Evolutionary conservation across 805 yeast genomes (phyloP).

Genomic region (Lipomyces orientalis): DNA sequence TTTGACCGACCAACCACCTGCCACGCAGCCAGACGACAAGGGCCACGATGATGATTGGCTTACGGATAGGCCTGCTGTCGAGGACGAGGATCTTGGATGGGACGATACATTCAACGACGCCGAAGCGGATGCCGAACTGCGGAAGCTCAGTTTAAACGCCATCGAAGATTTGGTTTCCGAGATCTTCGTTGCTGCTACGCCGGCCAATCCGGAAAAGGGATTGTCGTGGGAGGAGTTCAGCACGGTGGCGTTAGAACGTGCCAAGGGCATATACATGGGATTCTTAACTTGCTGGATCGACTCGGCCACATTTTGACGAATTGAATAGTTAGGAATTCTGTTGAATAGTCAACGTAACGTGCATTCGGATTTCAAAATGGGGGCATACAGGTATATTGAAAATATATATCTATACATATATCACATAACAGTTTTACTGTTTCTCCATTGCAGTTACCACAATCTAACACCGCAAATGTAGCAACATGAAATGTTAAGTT

Average conservation of each 20-base stretch:
- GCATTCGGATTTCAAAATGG: background rate
- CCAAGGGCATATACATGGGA: slow-evolving; percentile 23
- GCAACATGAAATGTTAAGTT: background rate
- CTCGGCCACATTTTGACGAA: slow-evolving; percentile 20
- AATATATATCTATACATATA: background rate
- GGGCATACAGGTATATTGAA: background rate
- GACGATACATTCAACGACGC: slow-evolving; percentile 10
- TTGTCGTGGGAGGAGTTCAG: slow-evolving; percentile 30
- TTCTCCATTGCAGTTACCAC: background rate
- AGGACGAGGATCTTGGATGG: slow-evolving; percentile 4
- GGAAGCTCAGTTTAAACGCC: slow-evolving; percentile 24
- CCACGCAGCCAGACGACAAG: slow-evolving; percentile 9
- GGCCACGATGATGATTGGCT: slow-evolving; percentile 19
- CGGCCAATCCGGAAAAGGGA: slow-evolving; percentile 19
- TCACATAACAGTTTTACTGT: background rate
- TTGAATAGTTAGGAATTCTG: background rate
- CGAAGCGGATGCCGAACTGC: slow-evolving; percentile 35
- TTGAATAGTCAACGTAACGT: background rate
- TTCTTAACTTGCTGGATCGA: slow-evolving; percentile 32
- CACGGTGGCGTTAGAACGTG: slow-evolving; percentile 20
- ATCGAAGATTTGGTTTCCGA: slow-evolving; percentile 30
- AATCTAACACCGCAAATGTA: background rate
- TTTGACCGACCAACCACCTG: slow-evolving; percentile 12
- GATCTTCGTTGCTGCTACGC: slow-evolving; percentile 30
- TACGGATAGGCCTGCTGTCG: background rate